Conservation (phyloP, 306 rosid species). For the Casuarina cunninghamiana region DNA sequence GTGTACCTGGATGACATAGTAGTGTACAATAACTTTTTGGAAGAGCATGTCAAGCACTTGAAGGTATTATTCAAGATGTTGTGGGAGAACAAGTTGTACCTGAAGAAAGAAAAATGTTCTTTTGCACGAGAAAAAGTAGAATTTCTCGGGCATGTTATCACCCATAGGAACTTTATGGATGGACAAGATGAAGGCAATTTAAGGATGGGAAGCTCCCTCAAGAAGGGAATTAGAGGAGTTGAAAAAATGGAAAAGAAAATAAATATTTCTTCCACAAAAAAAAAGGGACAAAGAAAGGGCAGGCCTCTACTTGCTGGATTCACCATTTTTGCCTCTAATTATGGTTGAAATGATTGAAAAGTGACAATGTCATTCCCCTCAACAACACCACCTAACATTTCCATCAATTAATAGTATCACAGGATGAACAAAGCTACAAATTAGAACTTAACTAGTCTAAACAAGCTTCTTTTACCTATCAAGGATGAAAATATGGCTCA, state of each 20-base stretch:
- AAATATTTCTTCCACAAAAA: no score
- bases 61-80: no score
- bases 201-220: no score
- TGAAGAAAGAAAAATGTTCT: no score
- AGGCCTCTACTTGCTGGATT: constrained; percentile 67
- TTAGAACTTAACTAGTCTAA: constrained; percentile 2
- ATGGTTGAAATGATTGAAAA: constrained; percentile 92
- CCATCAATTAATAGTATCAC: constrained; percentile 52
- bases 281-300: constrained; percentile 8
- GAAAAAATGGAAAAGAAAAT: not conserved
- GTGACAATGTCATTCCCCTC: constrained; percentile 83
- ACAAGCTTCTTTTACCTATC: constrained; percentile 5
- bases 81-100: no score
- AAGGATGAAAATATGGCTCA: constrained; percentile 14
- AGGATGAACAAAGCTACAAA: constrained; percentile 1
- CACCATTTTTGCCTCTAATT: constrained; percentile 96
- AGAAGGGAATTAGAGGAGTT: not conserved
- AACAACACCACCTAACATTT: constrained; percentile 63
- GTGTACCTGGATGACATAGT: no score
- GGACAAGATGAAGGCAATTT: no score
- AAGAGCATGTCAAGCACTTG: no score
- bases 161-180: no score
- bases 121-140: no score
- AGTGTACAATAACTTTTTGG: no score
- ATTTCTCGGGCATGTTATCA: no score